Percentiles rank a stretch among this genome's conserved stretches.
phyloP scores from a whole-genome alignment of 805 yeast genomes.

The Saturnispora sekii region DNA sequence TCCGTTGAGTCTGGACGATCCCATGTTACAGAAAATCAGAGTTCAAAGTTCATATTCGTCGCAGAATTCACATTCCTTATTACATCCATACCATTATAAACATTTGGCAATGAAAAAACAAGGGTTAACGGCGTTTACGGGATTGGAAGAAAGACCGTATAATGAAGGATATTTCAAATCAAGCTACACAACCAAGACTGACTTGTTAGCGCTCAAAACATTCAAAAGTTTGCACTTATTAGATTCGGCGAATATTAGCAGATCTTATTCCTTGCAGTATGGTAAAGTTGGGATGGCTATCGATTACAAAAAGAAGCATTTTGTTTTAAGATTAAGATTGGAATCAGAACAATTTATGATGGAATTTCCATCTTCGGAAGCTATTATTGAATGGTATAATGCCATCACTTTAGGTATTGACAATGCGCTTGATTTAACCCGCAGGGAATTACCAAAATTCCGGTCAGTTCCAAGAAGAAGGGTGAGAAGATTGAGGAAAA shows the following conservation, averaged over 20 bases:
- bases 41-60: slow-evolving; percentile 11
- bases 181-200: slow-evolving; percentile 20
- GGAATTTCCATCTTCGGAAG: slow-evolving; percentile 50
- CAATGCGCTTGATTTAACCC: slow-evolving; percentile 64
- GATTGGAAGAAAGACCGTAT: slow-evolving; percentile 1
- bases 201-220: slow-evolving; percentile 18
- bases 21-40: slow-evolving; percentile 7
- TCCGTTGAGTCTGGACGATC: slow-evolving; percentile 7
- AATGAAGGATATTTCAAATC: slow-evolving; percentile 19
- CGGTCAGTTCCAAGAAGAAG: slow-evolving; percentile 76
- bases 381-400: slow-evolving; percentile 71
- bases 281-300: slow-evolving; percentile 78
- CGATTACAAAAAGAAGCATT: slow-evolving; percentile 65
- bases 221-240: slow-evolving; percentile 21
- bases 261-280: slow-evolving; percentile 73
- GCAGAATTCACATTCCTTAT: slow-evolving; percentile 9
- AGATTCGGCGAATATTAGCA: slow-evolving; percentile 31
- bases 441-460: slow-evolving; percentile 64
- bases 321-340: slow-evolving; percentile 63
- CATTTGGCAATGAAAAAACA: slow-evolving; percentile 5
- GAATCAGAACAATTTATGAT: slow-evolving; percentile 78
- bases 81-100: slow-evolving; percentile 14
- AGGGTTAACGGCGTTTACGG: slow-evolving; percentile 3
- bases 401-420: slow-evolving; percentile 68
- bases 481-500: slow-evolving; percentile 30